Base-by-base conservation (phyloP, 2,329 filamentous ascomycete species). In the Aquanectria penicillioides region DNA sequence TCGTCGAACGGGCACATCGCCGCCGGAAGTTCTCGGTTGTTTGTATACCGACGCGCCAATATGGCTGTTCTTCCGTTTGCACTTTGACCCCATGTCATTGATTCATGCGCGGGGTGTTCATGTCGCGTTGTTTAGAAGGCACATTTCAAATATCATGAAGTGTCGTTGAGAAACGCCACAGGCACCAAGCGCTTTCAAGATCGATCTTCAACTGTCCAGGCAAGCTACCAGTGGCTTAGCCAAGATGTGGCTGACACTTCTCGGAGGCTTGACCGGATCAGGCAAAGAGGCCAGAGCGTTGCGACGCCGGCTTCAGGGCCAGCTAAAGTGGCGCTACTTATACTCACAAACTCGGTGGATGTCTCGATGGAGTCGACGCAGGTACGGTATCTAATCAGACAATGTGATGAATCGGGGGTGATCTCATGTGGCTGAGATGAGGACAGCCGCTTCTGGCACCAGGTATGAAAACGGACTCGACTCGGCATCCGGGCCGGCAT, bases 1-100 rank as follows among this genome's bases (percentile, higher is more conserved):
- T 71, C 92, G 88, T 67, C 67, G 77, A 43, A 75, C 67, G 13
- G 69, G 62, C 38, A 66, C 61, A 17, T 65, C 51, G 46, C 26
- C 46, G 4, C n/a, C 34, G n/a, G 22, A 28, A 46, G 38, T 58
- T 17, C 26, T 53, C 44, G 50, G 56, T 31, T 66, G 70, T 28
- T 55, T 56, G 17, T 31, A 9, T n/a, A 12, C 28, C 20, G 65
- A 69, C 71, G 69, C 63, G 67, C 72, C 68, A 26, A 56, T 9
- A 6, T 33, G 23, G 26, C 17, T 49, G 41, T 54, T 51, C 54
- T 72, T 75, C 20, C 74, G 65, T 59, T 76, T 77, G 5, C 20
- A 33, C 17, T 63, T 55, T 18, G 34, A 48, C 5, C 59, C 31
- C 74, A 76, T 76, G 51, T 41, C 59, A 33, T 18, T 6, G 20